Conservation (phyloP, 345 rosid species). For the Citrus inodora region DNA sequence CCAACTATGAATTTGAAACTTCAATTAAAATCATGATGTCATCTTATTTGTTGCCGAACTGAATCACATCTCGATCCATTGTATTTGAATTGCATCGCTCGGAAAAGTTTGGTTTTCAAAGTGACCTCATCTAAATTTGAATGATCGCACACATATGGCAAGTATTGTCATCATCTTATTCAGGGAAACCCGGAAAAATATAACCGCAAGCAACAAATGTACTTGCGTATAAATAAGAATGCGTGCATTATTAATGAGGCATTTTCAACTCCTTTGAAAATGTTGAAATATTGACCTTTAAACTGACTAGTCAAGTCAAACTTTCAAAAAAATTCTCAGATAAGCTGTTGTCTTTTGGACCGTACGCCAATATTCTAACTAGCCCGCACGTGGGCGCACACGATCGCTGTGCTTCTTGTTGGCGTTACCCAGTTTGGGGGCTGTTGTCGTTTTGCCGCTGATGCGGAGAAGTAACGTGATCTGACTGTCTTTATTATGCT, state of each 20-base stretch:
- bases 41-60: background rate
- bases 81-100: background rate
- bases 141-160: background rate
- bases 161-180: background rate
- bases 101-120: background rate
- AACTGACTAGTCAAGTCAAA: background rate
- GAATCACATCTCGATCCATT: background rate
- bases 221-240: background rate
- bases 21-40: background rate
- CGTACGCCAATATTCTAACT: background rate
- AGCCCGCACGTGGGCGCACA: background rate
- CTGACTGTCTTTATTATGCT: no score
- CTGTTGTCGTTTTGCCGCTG: background rate
- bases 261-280: background rate
- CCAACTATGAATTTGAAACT: background rate
- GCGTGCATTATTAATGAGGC: background rate
- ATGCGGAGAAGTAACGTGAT: background rate
- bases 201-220: background rate
- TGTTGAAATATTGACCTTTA: background rate
- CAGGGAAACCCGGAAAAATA: background rate
- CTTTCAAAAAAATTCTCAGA: background rate
- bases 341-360: background rate
- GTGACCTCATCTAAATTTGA: constrained; percentile 1
- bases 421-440: background rate
- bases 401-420: background rate